These are phyloP conservation scores for Hemileia vastatrix DNA, from an alignment of 1,284 basidiomycete species.

Conservation along the genomic window DNA sequence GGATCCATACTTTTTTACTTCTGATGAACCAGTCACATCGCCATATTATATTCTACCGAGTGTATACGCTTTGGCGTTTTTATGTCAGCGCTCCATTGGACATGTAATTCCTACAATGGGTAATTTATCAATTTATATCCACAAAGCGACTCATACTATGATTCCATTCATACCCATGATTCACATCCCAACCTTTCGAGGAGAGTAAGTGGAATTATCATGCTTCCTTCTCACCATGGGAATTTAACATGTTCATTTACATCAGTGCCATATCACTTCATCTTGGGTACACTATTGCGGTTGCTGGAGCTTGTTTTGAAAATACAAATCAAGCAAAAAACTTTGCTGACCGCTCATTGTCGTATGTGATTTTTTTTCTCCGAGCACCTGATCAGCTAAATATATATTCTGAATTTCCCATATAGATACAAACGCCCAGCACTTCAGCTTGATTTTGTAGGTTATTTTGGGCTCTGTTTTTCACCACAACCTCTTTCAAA, in stretches of 20 bases:
- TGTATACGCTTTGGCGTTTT: slow-evolving; percentile 8
- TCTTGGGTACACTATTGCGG: slow-evolving; percentile 13
- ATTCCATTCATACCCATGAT: slow-evolving; percentile 17
- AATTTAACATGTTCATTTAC: neutral
- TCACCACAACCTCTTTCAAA: too few relatives aligned
- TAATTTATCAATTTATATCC: neutral
- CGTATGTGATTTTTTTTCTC: too few relatives aligned
- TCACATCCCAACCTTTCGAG: slow-evolving; percentile 12
- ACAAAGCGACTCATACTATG: slow-evolving; percentile 2
- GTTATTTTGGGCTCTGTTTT: too few relatives aligned
- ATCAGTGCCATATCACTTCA: slow-evolving; percentile 10
- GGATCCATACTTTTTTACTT: slow-evolving; percentile 6
- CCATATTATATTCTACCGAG: slow-evolving; percentile 8
- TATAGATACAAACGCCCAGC: too few relatives aligned
- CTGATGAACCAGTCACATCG: neutral
- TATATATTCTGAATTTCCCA: too few relatives aligned
- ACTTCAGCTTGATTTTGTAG: too few relatives aligned
- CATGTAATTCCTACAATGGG: slow-evolving; percentile 10
- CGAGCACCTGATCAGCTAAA: too few relatives aligned
- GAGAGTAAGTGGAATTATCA: too few relatives aligned
- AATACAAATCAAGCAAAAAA: slow-evolving; percentile 6
- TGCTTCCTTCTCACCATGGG: neutral
- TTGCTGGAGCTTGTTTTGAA: slow-evolving; percentile 13
- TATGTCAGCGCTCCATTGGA: slow-evolving; percentile 6
- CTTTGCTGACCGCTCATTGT: slow-evolving; percentile 11